phyloP scores from a whole-genome alignment of 495 filamentous ascomycete species.

The Penicillium egyptiacum region DNA sequence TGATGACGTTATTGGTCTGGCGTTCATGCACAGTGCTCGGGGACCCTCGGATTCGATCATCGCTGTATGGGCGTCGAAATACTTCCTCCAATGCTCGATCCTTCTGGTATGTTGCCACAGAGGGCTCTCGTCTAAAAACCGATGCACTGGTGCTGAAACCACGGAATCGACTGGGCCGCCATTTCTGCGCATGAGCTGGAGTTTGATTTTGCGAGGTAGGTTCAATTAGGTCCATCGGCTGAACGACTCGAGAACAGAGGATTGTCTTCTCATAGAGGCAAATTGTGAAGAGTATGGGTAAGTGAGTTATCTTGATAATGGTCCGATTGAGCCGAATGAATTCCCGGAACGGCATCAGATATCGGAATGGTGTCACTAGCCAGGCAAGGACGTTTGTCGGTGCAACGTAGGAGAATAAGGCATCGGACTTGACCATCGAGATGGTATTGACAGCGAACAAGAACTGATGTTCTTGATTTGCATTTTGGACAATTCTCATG shows the following conservation, averaged over 20 bases:
- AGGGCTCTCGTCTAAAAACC: constrained; percentile 73
- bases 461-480: constrained; percentile 91
- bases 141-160: constrained; percentile 65
- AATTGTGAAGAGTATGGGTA: constrained; percentile 80
- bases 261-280: constrained; percentile 81
- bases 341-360: constrained; percentile 70
- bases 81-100: constrained; percentile 91
- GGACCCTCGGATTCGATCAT: constrained; percentile 43
- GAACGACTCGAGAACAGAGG: constrained; percentile 67
- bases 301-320: constrained; percentile 86
- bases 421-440: constrained; percentile 94
- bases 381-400: constrained; percentile 88
- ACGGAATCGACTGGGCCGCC: constrained; percentile 53
- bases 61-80: constrained; percentile 64
- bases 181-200: constrained; percentile 26
- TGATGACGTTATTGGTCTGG: constrained; percentile 72
- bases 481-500: constrained; percentile 89
- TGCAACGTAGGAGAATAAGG: constrained; percentile 86
- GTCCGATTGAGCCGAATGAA: constrained; percentile 81
- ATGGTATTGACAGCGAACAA: constrained; percentile 92
- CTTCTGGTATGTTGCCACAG: constrained; percentile 79
- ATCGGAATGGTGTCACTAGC: constrained; percentile 77
- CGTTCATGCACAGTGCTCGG: constrained; percentile 57
- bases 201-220: constrained; percentile 38
- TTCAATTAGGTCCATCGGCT: constrained; percentile 69